A percentile compares a stretch with the other conserved stretches of the same genome.
These are phyloP conservation scores for Neoscytalidium dimidiatum DNA, from an alignment of 2,329 filamentous ascomycete species.

Conservation along the genomic window DNA sequence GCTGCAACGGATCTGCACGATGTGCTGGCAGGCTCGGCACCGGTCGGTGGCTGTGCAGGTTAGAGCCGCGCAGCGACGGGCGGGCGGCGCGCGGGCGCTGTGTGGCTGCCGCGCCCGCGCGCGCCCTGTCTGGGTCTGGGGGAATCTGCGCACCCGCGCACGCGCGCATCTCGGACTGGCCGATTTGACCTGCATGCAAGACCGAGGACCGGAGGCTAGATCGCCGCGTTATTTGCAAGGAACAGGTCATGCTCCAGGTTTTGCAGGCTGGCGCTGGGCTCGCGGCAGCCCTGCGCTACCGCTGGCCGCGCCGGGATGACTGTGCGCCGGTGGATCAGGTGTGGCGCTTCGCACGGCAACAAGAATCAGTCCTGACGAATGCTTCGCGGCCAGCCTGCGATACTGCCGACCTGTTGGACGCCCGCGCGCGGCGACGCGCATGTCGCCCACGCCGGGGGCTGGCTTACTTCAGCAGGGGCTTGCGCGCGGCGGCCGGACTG, in stretches of 20 bases:
- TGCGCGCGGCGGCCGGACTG: background rate
- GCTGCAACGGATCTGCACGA: constrained; percentile 6
- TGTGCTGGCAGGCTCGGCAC: constrained; percentile 11
- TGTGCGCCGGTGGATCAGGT: constrained; percentile 17
- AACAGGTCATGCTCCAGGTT: background rate
- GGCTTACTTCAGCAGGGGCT: constrained; percentile 10
- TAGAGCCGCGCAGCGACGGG: background rate
- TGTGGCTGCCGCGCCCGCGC: background rate
- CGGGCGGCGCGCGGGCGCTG: background rate
- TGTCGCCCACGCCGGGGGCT: background rate
- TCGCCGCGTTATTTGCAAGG: constrained; percentile 9
- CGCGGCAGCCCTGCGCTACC: constrained; percentile 10
- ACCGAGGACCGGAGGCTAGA: constrained; percentile 8
- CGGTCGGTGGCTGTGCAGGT: background rate
- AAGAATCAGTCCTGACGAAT: constrained; percentile 12
- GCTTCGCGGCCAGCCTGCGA: background rate
- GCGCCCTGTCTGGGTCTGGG: constrained; percentile 7
- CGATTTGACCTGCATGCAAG: constrained; percentile 14
- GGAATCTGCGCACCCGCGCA: background rate
- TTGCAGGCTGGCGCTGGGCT: background rate
- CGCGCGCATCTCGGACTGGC: constrained; percentile 16
- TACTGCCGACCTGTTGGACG: background rate
- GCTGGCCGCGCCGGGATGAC: constrained; percentile 9
- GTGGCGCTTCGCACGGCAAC: constrained; percentile 15
- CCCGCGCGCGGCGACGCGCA: constrained; percentile 13